Conservation (phyloP, 2,329 filamentous ascomycete species). For the Metarhizium robertsii region DNA sequence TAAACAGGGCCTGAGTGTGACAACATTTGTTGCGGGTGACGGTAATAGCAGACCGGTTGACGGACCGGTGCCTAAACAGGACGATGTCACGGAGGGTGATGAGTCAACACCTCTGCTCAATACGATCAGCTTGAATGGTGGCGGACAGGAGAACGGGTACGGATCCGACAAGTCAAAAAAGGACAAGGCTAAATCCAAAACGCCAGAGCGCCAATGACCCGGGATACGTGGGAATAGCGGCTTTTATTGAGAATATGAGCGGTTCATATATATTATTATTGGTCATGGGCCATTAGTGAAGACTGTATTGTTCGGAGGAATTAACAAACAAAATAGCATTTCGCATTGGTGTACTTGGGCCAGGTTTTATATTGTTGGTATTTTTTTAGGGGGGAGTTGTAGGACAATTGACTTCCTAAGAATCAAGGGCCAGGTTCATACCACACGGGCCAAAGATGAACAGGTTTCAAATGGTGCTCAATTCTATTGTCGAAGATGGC, state of each 20-base stretch:
- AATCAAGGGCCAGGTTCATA: no score
- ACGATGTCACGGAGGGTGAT: neutral
- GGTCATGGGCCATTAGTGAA: neutral
- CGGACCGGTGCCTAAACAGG: neutral
- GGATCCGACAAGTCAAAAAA: conserved; percentile 9
- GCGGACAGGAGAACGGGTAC: conserved; percentile 6
- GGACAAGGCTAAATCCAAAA: neutral
- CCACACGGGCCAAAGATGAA: no score
- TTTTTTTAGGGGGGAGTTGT: neutral
- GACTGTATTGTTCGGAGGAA: neutral
- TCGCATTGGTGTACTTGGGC: neutral
- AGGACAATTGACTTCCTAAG: neutral
- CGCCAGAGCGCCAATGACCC: neutral
- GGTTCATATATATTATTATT: neutral
- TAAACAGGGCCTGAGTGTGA: conserved; percentile 34
- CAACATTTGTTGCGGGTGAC: conserved; percentile 6
- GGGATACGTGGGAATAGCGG: neutral
- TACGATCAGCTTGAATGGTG: conserved; percentile 1
- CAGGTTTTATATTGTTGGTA: no score
- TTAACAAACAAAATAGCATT: neutral
- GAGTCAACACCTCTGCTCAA: conserved; percentile 11
- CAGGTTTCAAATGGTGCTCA: no score
- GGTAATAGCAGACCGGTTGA: conserved; percentile 5
- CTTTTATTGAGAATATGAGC: neutral
- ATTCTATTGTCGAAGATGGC: no score